Percentiles rank a stretch among this genome's conserved stretches.
Evolutionary conservation across 2,329 filamentous ascomycete genomes (phyloP).

Genomic region (Colletotrichum lini): DNA sequence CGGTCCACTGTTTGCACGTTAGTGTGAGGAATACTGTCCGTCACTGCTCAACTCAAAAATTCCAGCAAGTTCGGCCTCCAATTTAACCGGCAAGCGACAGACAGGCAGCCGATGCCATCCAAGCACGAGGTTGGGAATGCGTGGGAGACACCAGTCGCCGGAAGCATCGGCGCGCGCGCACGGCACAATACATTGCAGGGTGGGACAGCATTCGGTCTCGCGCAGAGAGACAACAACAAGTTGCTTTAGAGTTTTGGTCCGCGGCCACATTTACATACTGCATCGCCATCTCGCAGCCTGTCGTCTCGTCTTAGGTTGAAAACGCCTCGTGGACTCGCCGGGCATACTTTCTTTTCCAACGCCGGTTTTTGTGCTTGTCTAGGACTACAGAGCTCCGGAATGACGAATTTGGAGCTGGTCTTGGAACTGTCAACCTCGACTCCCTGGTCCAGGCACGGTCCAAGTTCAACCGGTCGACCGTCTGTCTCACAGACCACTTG

Average conservation of each 20-base stretch:
- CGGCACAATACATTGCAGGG: not conserved
- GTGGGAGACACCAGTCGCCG: not conserved
- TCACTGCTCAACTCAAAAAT: constrained; percentile 17
- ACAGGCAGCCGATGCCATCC: not conserved
- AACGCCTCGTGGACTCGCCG: constrained; percentile 33
- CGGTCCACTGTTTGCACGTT: constrained; percentile 35
- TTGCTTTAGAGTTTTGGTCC: constrained; percentile 40
- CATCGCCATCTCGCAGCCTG: constrained; percentile 18
- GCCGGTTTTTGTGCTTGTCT: constrained; percentile 12
- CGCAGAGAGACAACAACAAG: constrained; percentile 32
- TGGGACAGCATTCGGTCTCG: not conserved
- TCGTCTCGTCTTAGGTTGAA: constrained; percentile 31
- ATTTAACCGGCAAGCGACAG: not conserved
- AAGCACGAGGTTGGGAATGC: constrained; percentile 13
- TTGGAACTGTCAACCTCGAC: not conserved
- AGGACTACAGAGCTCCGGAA: not conserved
- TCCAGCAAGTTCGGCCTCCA: not conserved
- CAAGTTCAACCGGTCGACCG: not conserved
- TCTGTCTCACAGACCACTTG: not conserved
- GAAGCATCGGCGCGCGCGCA: constrained; percentile 12
- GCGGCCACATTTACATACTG: constrained; percentile 12
- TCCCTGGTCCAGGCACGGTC: not conserved
- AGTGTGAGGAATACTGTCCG: constrained; percentile 35
- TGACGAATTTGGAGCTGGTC: constrained; percentile 1
- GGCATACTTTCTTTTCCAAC: constrained; percentile 39